Evolutionary conservation across 1,139 yeast genomes (phyloP), one percentile per base, ranked within the genome.

Genomic region (Arxiozyma telluris): DNA sequence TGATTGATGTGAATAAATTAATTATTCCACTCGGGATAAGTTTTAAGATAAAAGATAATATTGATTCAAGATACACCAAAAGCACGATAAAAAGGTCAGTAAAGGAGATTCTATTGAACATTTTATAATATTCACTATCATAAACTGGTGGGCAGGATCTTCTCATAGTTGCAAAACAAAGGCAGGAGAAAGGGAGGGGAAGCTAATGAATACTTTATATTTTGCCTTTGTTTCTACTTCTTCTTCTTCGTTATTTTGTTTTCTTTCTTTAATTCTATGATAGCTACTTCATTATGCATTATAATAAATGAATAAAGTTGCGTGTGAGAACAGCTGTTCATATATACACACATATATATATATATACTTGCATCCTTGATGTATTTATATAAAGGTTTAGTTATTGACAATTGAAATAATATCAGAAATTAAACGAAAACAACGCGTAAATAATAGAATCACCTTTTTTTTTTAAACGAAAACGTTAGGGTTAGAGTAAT

Each of bases 51-150:
- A 69, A 52, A 1, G 76, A 66, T 12, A 68, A 49, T 12, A 68
- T 49, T 39, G 66, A 64, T 57, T 72, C 76, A 11, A 69, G 49
- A 53, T 69, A 70, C 1, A 68, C 68, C 20, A 70, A 48, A 7
- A 69, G 34, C 9, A 72, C 66, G 41, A 71, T 61, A 4, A 69
- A 64, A 64, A 73, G 70, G 54, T 72, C 74, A 0, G 64, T 56
- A 8, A 67, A 50, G 20, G 51, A 44, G 22, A 52, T 23, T 44
- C 54, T 52, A 20, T 48, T 27, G 8, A 47, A 15, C 54, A 48
- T 48, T 30, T 52, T 52, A 20, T 46, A 46, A 20, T 46, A 46
- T 38, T 46, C 49, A 41, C n/a, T 45, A 21, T 48, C 50, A 7
- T 41, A 42, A 4, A 41, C 41, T 30, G 50, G 50, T 11, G 50